These are phyloP conservation scores for Colletotrichum limetticola DNA, from an alignment of 2,329 filamentous ascomycete species.

Conservation along the genomic window DNA sequence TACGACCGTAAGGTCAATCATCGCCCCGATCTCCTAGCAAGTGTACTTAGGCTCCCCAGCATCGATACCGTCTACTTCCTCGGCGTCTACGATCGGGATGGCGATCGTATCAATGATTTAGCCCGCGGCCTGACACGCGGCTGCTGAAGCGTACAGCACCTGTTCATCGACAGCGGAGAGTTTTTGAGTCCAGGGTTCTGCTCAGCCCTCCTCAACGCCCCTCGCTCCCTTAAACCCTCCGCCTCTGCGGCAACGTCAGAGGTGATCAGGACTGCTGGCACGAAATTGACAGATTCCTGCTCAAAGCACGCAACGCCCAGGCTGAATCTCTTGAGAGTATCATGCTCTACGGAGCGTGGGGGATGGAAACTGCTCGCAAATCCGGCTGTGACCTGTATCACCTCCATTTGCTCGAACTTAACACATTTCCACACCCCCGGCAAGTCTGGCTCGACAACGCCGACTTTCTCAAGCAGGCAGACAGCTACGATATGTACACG, in stretches of 20 bases:
- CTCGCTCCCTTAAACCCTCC: constrained; percentile 2
- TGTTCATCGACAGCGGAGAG: neutral
- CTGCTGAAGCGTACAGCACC: neutral
- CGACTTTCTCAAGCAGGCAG: neutral
- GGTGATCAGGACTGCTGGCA: neutral
- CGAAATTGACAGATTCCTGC: neutral
- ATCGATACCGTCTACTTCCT: constrained; percentile 3
- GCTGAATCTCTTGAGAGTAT: neutral
- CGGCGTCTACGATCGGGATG: neutral
- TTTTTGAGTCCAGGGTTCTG: neutral
- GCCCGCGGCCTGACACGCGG: neutral
- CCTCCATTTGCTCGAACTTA: neutral
- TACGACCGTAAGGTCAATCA: neutral
- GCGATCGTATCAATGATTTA: neutral
- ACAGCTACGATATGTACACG: neutral
- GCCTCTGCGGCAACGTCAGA: neutral
- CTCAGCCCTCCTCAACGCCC: neutral
- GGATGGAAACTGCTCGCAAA: neutral
- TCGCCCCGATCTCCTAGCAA: neutral
- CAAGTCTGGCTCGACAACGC: neutral
- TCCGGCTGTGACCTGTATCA: neutral
- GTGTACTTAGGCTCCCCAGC: neutral
- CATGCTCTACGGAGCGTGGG: constrained; percentile 1
- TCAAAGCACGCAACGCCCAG: neutral
- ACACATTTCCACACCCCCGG: neutral